Evolutionary conservation across 2,329 filamentous ascomycete genomes (phyloP), one percentile per base, ranked within the genome.

Genomic region (Colletotrichum cordylinicola): DNA sequence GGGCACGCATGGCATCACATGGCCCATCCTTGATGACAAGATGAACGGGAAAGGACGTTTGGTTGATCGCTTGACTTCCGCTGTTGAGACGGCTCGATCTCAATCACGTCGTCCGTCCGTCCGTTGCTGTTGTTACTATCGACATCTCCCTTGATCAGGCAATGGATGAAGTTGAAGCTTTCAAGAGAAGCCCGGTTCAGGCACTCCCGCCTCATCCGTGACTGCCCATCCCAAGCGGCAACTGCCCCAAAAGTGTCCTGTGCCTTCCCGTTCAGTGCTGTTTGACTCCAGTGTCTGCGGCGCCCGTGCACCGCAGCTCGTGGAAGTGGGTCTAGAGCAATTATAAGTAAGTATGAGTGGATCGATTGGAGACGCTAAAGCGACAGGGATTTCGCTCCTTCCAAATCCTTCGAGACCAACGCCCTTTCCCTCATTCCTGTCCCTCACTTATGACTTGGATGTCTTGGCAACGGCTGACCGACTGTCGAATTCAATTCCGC

Each of bases 321-420:
- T 62, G 35, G 67, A 2, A 62, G 39, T 21, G 37, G 37, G 24
- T 35, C 55, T 33, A 12, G 15, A 8, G 33, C 52, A 27, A 70
- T 27, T 15, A 18, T 24, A 1, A 52, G 67, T 27, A 27, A 70
- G n/a, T 15, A 18, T 24, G 2, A 52, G 67, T 27, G 55, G 67
- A n/a, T 61, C 24, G 6, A 10, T 10, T 24, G 2, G 6, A 16
- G 16, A 61, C 67, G 56, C 55, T 52, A 24, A 52, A 31, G 13
- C 39, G 21, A 21, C 60, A 52, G 31, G 68, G 43, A 56, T 65
- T 35, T 1, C 8, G 31, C 60, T 71, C 68, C 68, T 71, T 56
- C 68, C 29, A 10, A 56, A 65, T 55, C 67, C 56, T 35, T 70
- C 67, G 33, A 15, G 7, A 31, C 56, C 18, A 52, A 64, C 56